Conservation (phyloP, 163 green algal species). For the Smithsoniella earleae region DNA sequence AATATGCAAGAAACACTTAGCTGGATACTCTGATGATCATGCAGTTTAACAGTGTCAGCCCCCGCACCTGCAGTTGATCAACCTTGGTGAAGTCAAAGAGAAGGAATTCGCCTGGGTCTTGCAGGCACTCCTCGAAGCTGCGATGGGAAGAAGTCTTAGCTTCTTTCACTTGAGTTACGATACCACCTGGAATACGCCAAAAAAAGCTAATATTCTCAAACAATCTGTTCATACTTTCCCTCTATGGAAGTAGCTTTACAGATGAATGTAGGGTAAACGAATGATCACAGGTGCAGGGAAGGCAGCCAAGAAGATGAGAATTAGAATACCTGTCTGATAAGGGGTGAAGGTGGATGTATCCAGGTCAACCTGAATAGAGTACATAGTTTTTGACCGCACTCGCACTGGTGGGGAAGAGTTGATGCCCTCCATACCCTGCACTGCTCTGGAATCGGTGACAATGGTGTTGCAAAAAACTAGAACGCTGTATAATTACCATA, state of each 20-base stretch:
- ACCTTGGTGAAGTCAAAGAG: constrained; percentile 92
- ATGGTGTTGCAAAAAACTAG: too few relatives aligned
- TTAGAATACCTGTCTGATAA: constrained; percentile 8
- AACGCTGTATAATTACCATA: too few relatives aligned
- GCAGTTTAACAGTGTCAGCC: too few relatives aligned
- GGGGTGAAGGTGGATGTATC: neutral
- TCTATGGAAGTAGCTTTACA: too few relatives aligned
- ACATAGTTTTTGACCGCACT: constrained; percentile 16
- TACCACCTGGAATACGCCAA: constrained; percentile 56
- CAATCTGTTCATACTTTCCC: too few relatives aligned
- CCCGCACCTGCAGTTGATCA: too few relatives aligned
- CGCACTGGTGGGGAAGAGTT: neutral
- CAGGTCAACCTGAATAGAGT: constrained; percentile 12
- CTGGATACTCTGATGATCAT: too few relatives aligned
- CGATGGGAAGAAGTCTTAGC: constrained; percentile 55
- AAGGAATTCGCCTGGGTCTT: constrained; percentile 87
- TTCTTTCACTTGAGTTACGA: constrained; percentile 87
- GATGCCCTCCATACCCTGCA: neutral
- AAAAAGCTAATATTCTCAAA: too few relatives aligned
- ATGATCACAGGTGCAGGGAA: too few relatives aligned
- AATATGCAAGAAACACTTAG: too few relatives aligned
- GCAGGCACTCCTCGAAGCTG: constrained; percentile 59
- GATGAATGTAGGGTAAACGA: too few relatives aligned
- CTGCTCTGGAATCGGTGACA: too few relatives aligned
- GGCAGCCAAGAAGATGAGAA: neutral